Evolutionary conservation across 2,329 filamentous ascomycete genomes (phyloP), one percentile per base, ranked within the genome.

Genomic region (Clonostachys rosea): DNA sequence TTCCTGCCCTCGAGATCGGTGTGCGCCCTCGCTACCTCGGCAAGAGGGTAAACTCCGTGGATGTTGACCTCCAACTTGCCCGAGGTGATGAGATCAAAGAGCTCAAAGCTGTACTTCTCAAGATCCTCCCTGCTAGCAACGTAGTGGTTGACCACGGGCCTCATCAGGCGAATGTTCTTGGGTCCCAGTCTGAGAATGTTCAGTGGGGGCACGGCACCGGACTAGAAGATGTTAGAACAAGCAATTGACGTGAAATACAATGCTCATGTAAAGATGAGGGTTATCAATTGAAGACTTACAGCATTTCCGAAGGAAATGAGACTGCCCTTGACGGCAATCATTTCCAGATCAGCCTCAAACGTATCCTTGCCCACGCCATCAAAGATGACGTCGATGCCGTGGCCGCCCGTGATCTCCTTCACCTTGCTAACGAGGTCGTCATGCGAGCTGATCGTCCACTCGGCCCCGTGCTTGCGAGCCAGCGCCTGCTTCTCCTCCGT

Each of bases 291-390:
- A 30, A 30, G 24, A 66, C 83, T 79, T 63, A 77, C 74, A 8
- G 89, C 87, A 67, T 95, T 95, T 4, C 90, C 90, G 67, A 91
- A 95, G 43, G 81, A 85, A 24, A 90, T 76, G 57, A 95, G 68
- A 2, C 76, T 86, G 6, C 90, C 91, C 71, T 95, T 95, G 52
- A 84, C 66, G 55, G 84, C 87, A 46, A 92, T 75, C 56, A 83
- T 79, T 53, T 91, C 81, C 53, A 96, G 63, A 58, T 85, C 86
- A 17, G 80, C 75, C 55, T 96, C 89, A 68, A 94, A 95, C 0
- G 91, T 96, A 43, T 78, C 76, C 70, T 89, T 89, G 12, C 91
- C 91, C 4, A 96, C 89, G 6, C 88, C 87, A 62, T 96, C 91
- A 61, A 90, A 95, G 30, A 95, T 86, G 10, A 85, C 89, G 52